Evolutionary conservation across 768 basidiomycete species (phyloP), one percentile per base, ranked within the genome.

Genomic region (Cantharellus anzutake): DNA sequence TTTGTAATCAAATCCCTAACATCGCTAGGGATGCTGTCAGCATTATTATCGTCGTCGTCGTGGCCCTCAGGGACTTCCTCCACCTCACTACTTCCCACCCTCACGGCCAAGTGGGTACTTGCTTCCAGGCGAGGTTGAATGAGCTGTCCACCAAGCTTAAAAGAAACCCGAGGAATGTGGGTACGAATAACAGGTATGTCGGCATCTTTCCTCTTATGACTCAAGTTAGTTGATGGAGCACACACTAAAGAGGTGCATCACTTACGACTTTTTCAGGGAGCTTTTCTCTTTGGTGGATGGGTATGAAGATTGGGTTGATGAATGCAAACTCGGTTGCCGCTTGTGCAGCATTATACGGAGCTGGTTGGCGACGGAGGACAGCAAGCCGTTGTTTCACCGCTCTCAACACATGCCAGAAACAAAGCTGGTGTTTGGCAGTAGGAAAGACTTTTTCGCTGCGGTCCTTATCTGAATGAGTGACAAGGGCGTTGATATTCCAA

Each of bases 361-460:
- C 68, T 0, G 72, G 73, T 1, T 40, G 39, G 0, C 65, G 64
- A 2, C 60, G 58, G 1, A 70, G 59, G 55, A 69, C 68, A 2
- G 69, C 50, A 0, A 72, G 64, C 0, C 69, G 66, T 16, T 56
- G 66, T 39, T 71, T 72, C n/a, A 71, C 44, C 7, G 68, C 67
- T 2, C 65, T 61, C 7, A 73, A 56, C 14, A 64, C 65, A 61
- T 73, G 73, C 72, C 72, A 73, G 51, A 70, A 71, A 60, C 72
- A 74, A 0, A 75, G 61, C 59, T 72, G 72, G 41, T 72, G 71
- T 57, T 74, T 74, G 5, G 70, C 69, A 5, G 66, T 51, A 2
- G 70, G 69, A 56, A 65, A 63, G 69, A 4, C 11, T 35, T 7
- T 7, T 55, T 72, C 71, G 0, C 68, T 61, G 59, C 59, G 63